phyloP scores from a whole-genome alignment of 2,329 filamentous ascomycete genomes.

The Beauveria caledonica region DNA sequence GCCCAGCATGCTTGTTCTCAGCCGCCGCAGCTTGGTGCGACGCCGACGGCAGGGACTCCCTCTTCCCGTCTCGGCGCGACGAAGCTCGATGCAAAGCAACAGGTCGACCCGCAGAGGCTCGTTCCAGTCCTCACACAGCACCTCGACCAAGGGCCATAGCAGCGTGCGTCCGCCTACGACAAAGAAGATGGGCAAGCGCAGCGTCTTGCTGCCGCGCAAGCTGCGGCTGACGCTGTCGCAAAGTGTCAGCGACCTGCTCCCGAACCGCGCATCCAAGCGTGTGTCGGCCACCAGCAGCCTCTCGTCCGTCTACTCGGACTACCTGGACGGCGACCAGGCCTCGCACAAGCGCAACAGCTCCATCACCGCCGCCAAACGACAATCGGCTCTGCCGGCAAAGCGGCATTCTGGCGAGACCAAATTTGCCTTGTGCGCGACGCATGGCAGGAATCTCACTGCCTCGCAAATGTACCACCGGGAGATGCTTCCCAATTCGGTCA shows the following conservation, averaged over 20 bases:
- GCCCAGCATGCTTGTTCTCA: neutral
- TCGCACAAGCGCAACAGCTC: conserved; percentile 6
- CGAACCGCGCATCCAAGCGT: conserved; percentile 44
- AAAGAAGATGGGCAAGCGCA: conserved; percentile 10
- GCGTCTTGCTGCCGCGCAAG: conserved; percentile 4
- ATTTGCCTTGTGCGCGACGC: neutral
- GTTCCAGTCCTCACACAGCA: neutral
- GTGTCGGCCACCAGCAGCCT: conserved; percentile 20
- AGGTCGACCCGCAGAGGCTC: neutral
- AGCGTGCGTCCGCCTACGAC: neutral
- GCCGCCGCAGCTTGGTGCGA: neutral
- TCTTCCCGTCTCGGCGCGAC: neutral
- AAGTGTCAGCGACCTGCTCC: conserved; percentile 50
- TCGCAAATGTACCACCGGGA: conserved; percentile 10
- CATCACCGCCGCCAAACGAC: conserved; percentile 6
- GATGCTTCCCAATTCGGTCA: conserved; percentile 8
- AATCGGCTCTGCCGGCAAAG: neutral
- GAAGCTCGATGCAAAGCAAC: neutral
- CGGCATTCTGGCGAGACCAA: neutral
- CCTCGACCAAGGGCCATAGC: neutral
- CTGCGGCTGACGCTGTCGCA: conserved; percentile 45
- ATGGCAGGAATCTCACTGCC: neutral
- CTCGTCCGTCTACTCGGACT: conserved; percentile 50
- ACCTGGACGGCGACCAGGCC: conserved; percentile 36
- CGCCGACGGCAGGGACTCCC: neutral